Percentiles rank a stretch among this genome's conserved stretches.
phyloP scores from a whole-genome alignment of 2,329 filamentous ascomycete genomes.

The Sporothrix brunneoviolacea region DNA sequence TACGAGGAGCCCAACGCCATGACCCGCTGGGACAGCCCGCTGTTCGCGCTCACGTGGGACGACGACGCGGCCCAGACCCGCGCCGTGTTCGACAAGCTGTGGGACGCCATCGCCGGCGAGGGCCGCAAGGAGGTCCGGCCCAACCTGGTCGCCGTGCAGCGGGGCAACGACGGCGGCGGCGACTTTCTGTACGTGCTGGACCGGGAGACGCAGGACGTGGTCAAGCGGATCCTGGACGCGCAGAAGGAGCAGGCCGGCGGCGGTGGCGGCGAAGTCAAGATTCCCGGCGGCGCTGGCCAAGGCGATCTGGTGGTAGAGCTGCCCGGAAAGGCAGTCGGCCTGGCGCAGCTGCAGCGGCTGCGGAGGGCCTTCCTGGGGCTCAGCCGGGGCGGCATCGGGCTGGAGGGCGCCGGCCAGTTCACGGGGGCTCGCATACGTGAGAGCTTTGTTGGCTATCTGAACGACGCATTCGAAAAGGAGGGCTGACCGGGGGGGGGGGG shows the following conservation, averaged over 20 bases:
- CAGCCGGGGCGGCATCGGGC: constrained; percentile 62
- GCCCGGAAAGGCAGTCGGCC: constrained; percentile 57
- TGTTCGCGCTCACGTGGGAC: constrained; percentile 73
- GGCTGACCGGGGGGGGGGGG: constrained; percentile 25
- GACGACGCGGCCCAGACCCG: constrained; percentile 56
- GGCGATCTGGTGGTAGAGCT: constrained; percentile 56
- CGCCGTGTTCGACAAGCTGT: constrained; percentile 58
- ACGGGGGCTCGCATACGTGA: constrained; percentile 50
- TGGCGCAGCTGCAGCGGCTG: constrained; percentile 71
- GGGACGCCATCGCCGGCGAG: constrained; percentile 65
- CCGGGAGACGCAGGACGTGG: constrained; percentile 68
- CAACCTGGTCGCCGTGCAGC: constrained; percentile 66
- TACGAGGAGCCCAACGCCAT: constrained; percentile 85
- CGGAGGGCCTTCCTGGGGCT: constrained; percentile 70
- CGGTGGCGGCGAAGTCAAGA: constrained; percentile 47
- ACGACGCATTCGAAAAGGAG: constrained; percentile 57
- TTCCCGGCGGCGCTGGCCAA: constrained; percentile 29
- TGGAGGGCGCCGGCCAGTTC: constrained; percentile 49
- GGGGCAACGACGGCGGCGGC: constrained; percentile 54
- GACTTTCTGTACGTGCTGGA: constrained; percentile 79
- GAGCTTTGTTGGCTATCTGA: constrained; percentile 61
- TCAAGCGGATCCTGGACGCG: constrained; percentile 62
- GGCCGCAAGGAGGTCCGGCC: constrained; percentile 57
- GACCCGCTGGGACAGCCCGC: constrained; percentile 75
- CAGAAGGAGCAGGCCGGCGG: constrained; percentile 60